Evolutionary conservation across 129 eudicot species (phyloP).

Genomic region (Kitagawia praeruptora): DNA sequence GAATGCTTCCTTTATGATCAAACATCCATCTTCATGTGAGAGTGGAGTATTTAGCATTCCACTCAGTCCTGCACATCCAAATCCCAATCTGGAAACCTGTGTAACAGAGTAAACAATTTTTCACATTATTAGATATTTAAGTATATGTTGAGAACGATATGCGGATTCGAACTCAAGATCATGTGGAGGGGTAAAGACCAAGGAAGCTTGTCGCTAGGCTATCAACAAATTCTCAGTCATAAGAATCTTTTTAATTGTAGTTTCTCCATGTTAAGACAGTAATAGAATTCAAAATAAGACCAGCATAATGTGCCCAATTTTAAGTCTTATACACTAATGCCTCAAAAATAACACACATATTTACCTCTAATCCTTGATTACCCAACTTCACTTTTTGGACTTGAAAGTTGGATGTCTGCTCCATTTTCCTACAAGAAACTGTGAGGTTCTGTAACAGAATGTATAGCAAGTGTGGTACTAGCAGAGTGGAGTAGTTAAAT

Average conservation of each 20-base stretch:
- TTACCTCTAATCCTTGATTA: constrained; percentile 35
- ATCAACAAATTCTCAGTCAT: background rate
- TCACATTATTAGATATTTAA: background rate
- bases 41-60: constrained; percentile 56
- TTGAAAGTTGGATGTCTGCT: constrained; percentile 15
- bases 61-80: constrained; percentile 67
- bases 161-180: no score
- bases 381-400: constrained; percentile 35
- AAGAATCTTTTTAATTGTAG: background rate
- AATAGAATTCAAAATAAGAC: no score
- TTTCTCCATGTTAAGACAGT: background rate
- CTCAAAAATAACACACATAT: background rate
- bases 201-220: background rate
- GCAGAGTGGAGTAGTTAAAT: background rate
- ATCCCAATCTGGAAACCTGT: constrained; percentile 69
- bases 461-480: background rate
- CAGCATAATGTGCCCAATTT: no score
- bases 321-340: no score
- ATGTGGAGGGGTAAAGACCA: background rate
- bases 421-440: constrained; percentile 3
- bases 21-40: constrained; percentile 40
- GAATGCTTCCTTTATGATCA: constrained; percentile 50
- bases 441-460: background rate
- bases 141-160: background rate
- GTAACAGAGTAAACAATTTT: background rate